Conservation (phyloP, 495 filamentous ascomycete species). For the Xylaria flabelliformis region DNA sequence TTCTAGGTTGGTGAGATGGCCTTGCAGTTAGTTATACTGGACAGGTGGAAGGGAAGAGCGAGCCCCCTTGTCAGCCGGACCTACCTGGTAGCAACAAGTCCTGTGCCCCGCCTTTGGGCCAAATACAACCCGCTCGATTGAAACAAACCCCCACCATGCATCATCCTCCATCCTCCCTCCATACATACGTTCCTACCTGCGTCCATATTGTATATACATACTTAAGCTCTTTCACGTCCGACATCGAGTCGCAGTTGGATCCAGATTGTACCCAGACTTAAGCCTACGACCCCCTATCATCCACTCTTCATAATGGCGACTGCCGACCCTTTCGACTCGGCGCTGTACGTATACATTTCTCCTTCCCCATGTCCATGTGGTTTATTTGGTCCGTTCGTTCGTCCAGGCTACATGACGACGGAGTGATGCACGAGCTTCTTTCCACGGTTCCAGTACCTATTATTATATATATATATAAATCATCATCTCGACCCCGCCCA, state of each 20-base stretch:
- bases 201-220: not conserved
- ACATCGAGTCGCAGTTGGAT: not conserved
- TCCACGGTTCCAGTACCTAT: too few species aligned
- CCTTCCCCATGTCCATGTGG: not conserved
- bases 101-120: conserved; percentile 8
- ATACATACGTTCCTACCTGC: not conserved
- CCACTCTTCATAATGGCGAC: conserved; percentile 48
- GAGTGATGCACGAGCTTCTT: not conserved
- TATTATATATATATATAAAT: too few species aligned
- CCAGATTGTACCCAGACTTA: not conserved
- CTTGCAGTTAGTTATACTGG: not conserved
- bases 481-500: too few species aligned
- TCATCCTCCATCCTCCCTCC: not conserved
- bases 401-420: not conserved
- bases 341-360: conserved; percentile 66
- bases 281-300: not conserved
- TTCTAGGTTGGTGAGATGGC: not conserved
- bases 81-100: not conserved
- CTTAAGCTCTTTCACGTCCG: not conserved
- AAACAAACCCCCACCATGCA: conserved; percentile 23
- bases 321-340: conserved; percentile 75
- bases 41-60: not conserved
- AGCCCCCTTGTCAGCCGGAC: not conserved
- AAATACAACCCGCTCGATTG: not conserved
- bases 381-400: not conserved